Percentiles rank a stretch among this genome's conserved stretches.
Evolutionary conservation across 2,329 filamentous ascomycete genomes (phyloP).

Genomic region (Coniosporium tulheliwenetii): DNA sequence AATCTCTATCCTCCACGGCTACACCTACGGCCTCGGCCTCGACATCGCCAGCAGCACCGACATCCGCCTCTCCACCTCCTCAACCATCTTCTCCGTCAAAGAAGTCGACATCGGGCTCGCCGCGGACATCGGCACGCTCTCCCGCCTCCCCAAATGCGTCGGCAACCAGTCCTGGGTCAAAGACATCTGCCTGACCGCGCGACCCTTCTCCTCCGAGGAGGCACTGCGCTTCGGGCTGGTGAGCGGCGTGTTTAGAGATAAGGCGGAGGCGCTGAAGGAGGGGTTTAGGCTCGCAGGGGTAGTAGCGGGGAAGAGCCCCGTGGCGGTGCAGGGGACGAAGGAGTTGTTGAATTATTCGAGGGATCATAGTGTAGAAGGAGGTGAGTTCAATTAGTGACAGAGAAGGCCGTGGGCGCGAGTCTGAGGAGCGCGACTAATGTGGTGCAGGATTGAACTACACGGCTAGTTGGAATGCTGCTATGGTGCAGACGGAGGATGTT

Average conservation of each 20-base stretch:
- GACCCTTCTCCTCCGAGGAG: conserved; percentile 54
- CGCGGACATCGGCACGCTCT: conserved; percentile 63
- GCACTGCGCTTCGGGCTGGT: conserved; percentile 57
- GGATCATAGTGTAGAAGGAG: conserved; percentile 64
- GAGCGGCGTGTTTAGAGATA: conserved; percentile 43
- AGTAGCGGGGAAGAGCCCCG: conserved; percentile 69
- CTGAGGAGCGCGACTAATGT: too few relatives aligned
- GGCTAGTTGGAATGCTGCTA: conserved; percentile 70
- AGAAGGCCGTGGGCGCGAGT: not conserved
- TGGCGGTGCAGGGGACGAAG: conserved; percentile 79
- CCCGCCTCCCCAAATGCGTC: conserved; percentile 57
- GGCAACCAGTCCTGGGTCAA: conserved; percentile 62
- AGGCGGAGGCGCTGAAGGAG: conserved; percentile 45
- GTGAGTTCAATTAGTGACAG: conserved; percentile 34
- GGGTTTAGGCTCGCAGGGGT: conserved; percentile 47
- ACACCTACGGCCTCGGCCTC: conserved; percentile 62
- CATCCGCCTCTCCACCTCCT: conserved; percentile 44
- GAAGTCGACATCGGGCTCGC: conserved; percentile 73
- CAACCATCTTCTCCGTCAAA: conserved; percentile 52
- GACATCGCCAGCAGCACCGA: conserved; percentile 54
- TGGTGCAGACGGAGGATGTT: conserved; percentile 69
- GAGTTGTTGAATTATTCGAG: conserved; percentile 69
- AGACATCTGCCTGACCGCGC: conserved; percentile 57
- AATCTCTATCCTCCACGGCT: conserved; percentile 65
- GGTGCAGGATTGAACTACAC: conserved; percentile 59